Base-by-base conservation (phyloP, 2,329 filamentous ascomycete genomes). In the Penicillium sp. region DNA sequence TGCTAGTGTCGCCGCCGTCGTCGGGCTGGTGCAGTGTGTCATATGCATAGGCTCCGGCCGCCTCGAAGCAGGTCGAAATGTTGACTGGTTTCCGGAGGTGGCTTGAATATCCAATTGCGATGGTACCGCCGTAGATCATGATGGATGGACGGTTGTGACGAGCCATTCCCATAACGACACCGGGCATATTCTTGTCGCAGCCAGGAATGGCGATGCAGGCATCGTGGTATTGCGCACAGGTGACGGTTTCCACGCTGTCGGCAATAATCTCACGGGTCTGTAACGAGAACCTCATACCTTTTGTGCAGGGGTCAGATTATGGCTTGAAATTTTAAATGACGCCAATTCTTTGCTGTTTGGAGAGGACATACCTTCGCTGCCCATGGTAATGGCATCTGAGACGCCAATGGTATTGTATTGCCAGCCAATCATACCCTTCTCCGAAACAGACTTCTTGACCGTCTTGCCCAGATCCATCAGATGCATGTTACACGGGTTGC, bases 171-270 rank as follows among this genome's bases (percentile, higher is more conserved):
- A 96, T 96, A 57, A 94, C 80, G 13, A 90, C 88, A 58, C 92
- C 92, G 0, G 92, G 92, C 93, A 97, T 97, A 72, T 97, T 97
- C 83, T 97, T 97, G 77, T 97, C 92, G 71, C 92, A 97, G 9
- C 92, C 92, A 0, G 93, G 91, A 62, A 97, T 93, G 24, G 90
- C 86, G 69, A 97, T 92, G 71, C 92, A 95, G 52, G 91, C 93
- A 69, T 97, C 93, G 72, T 97, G 91, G 62, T 89, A 88, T 70
- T 97, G 92, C 4, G 90, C 93, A 69, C 88, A 93, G 1, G 91
- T 97, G 32, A 96, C 89, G 1, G 90, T 92, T 76, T 97, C 93
- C 66, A 97, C 91, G 61, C 87, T 92, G 75, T 97, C 92, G 58
- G 92, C 92, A 60, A 97, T 97, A 59, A 97, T 86, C 68, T 97